phyloP scores from a whole-genome alignment of 352 stramenopile species.

The Phytophthora chlamydospora region DNA sequence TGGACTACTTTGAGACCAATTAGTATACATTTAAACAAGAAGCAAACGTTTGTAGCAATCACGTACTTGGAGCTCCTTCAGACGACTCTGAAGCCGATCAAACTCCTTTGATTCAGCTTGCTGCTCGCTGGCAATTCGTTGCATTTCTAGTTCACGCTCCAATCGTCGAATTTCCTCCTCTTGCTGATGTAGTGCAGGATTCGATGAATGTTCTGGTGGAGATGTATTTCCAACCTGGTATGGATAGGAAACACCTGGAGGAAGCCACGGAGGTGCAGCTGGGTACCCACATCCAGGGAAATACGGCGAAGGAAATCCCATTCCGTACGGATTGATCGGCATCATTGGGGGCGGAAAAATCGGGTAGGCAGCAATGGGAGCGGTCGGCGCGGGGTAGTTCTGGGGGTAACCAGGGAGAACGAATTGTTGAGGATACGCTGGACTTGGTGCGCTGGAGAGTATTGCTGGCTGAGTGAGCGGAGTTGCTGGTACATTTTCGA shows the following conservation, averaged over 20 bases:
- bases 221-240: conserved; percentile 6
- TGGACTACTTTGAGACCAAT: conserved; percentile 39
- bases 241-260: conserved; percentile 3
- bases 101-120: conserved; percentile 36
- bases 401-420: conserved; percentile 7
- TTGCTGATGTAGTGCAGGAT: conserved; percentile 22
- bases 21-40: conserved; percentile 15
- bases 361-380: conserved; percentile 7
- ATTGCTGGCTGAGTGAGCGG: neutral
- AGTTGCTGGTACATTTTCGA: neutral
- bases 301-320: conserved; percentile 22
- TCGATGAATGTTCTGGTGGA: conserved; percentile 7
- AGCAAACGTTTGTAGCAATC: neutral
- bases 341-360: conserved; percentile 10
- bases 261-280: conserved; percentile 12
- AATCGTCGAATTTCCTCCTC: conserved; percentile 34
- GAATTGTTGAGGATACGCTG: conserved; percentile 9
- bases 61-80: conserved; percentile 37
- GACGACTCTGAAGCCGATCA: conserved; percentile 22
- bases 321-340: conserved; percentile 21
- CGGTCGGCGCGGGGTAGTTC: conserved; percentile 1
- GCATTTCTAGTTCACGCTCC: conserved; percentile 34
- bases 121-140: conserved; percentile 18
- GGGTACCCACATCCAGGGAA: conserved; percentile 17
- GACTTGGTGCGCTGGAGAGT: neutral